These are phyloP conservation scores for Fusarium globosum DNA, from an alignment of 2,329 filamentous ascomycete genomes.

Conservation along the genomic window DNA sequence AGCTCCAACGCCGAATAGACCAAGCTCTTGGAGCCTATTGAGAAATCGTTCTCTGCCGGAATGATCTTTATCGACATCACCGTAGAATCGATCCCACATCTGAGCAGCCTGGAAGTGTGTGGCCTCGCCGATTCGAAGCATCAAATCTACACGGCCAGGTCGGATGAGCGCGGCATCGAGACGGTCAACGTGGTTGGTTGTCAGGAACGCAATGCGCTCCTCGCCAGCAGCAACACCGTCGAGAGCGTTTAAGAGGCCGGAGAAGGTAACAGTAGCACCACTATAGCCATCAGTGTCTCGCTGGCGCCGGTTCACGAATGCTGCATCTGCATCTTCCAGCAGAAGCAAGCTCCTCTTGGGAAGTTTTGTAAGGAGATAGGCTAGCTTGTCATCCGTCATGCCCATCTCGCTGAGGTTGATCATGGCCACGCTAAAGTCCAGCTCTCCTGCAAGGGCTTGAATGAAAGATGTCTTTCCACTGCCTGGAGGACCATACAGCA, in stretches of 20 bases:
- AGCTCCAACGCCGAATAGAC: conserved; percentile 71
- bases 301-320: conserved; percentile 84
- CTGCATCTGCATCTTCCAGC: conserved; percentile 91
- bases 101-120: conserved; percentile 83
- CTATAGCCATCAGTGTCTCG: conserved; percentile 84
- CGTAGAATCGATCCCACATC: conserved; percentile 97
- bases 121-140: conserved; percentile 87
- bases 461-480: conserved; percentile 97
- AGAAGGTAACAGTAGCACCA: conserved; percentile 93
- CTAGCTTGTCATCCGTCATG: conserved; percentile 88
- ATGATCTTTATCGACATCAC: conserved; percentile 77
- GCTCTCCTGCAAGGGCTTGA: conserved; percentile 89
- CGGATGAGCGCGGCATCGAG: conserved; percentile 90
- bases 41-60: conserved; percentile 76
- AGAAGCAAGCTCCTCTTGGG: conserved; percentile 85
- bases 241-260: conserved; percentile 84
- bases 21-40: conserved; percentile 73
- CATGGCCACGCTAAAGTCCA: conserved; percentile 93
- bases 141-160: conserved; percentile 94
- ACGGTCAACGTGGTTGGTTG: conserved; percentile 92
- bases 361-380: conserved; percentile 85
- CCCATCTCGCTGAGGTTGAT: conserved; percentile 91
- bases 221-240: conserved; percentile 96
- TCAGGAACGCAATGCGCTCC: conserved; percentile 92
- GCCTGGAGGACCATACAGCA: conserved; percentile 88